Evolutionary conservation across 1,284 basidiomycete genomes (phyloP), one percentile per base, ranked within the genome.

Genomic region (Agaricales sp.): DNA sequence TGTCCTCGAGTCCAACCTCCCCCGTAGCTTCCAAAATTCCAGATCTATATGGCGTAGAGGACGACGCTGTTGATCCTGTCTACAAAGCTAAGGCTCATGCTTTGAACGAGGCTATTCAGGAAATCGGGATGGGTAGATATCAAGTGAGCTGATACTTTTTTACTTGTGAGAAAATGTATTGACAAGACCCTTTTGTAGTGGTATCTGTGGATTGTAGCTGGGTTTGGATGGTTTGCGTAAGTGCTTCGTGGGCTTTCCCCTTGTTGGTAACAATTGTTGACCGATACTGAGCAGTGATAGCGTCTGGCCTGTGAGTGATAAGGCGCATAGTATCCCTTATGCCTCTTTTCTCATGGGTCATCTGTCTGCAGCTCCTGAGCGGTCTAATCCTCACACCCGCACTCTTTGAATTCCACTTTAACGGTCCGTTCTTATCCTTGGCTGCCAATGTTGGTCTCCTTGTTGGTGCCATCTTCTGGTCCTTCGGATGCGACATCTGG

Each of bases 151-250:
- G 16, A 45, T 20, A n/a, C 8, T 3, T 22, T 14, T 8, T 35
- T 43, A 46, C 44, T 22, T 43, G 13, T 14, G 14, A 43, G 59
- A 60, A 59, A 54, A 51, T 2, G 16, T 16, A 12, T 22, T 50
- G 35, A 44, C 22, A 23, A 6, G 26, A 30, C 14, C 26, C 47
- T 19, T 43, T 2, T 6, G 37, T 47, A 78, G 77, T 77, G 77
- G 77, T 64, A 61, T 56, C 61, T 82, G 1, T 82, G 81, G 57
- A 56, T 72, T 13, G 74, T 81, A 3, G 70, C 78, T 1, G 79
- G 80, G 6, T 82, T 86, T 60, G 83, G 82, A 43, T 86, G 82
- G 76, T 77, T 86, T 47, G 74, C 80, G 80, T 82, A 61, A 55
- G 79, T 65, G 16, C 24, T 55, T 22, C n/a, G 14, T 30, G 26